phyloP scores from a whole-genome alignment of 805 yeast species.

The Yamadazyma philogaea region DNA sequence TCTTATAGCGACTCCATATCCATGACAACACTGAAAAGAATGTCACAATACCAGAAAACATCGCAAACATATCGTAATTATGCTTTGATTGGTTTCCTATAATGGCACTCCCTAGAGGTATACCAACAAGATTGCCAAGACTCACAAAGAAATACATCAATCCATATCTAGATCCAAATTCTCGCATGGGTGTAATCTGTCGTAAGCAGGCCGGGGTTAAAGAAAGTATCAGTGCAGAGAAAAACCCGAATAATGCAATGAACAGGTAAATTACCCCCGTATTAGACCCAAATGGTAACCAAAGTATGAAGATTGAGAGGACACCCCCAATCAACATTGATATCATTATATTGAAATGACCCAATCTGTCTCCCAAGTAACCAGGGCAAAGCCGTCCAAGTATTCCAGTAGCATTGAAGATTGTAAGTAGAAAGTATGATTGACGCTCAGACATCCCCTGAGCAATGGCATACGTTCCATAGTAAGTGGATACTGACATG shows the following conservation, averaged over 20 bases:
- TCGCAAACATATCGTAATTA: constrained; percentile 29
- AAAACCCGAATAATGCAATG: constrained; percentile 55
- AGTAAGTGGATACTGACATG: constrained; percentile 50
- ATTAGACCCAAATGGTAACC: constrained; percentile 62
- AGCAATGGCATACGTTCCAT: constrained; percentile 55
- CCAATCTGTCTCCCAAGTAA: constrained; percentile 49
- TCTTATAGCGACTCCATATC: constrained; percentile 27
- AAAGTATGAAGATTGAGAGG: constrained; percentile 49
- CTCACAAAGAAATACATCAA: constrained; percentile 61
- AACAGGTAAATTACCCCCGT: constrained; percentile 47
- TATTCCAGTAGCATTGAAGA: constrained; percentile 45
- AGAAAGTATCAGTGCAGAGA: constrained; percentile 59
- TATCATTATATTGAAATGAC: constrained; percentile 57
- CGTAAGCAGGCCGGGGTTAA: constrained; percentile 70
- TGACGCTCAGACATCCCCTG: constrained; percentile 44
- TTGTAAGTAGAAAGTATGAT: constrained; percentile 44
- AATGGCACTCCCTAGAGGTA: constrained; percentile 35
- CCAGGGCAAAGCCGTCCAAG: constrained; percentile 58
- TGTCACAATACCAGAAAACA: constrained; percentile 31
- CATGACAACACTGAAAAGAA: constrained; percentile 26
- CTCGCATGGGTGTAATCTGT: constrained; percentile 56
- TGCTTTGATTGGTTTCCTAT: constrained; percentile 30
- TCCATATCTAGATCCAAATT: constrained; percentile 69
- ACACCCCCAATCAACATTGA: constrained; percentile 45
- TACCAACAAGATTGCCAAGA: constrained; percentile 33